These are phyloP conservation scores for Botryotinia convoluta DNA, from an alignment of 2,329 filamentous ascomycete genomes.

Conservation along the genomic window DNA sequence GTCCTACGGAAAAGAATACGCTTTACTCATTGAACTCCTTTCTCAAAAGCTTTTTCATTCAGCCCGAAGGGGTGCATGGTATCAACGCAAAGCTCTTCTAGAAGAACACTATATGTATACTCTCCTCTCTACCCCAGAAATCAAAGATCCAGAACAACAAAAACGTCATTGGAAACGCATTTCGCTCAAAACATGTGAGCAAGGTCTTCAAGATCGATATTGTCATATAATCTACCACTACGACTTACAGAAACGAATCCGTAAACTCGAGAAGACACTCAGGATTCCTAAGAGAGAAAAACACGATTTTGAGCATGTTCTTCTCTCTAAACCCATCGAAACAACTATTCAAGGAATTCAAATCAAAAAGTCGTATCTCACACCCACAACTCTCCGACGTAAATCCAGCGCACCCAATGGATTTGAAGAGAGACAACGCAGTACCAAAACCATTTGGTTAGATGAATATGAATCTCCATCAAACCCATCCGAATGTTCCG, in stretches of 20 bases:
- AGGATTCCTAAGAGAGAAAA: constrained; percentile 81
- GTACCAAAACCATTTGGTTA: constrained; percentile 81
- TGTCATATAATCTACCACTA: constrained; percentile 94
- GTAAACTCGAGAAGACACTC: constrained; percentile 82
- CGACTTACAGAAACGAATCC: constrained; percentile 89
- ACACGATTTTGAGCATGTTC: constrained; percentile 88
- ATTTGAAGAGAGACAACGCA: constrained; percentile 41
- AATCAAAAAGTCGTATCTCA: constrained; percentile 58
- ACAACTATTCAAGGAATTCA: constrained; percentile 75
- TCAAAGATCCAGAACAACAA: constrained; percentile 51
- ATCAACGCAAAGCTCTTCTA: constrained; percentile 87
- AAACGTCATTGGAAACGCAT: constrained; percentile 81
- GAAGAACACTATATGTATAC: constrained; percentile 93
- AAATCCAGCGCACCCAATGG: constrained; percentile 12
- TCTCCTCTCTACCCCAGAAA: constrained; percentile 39
- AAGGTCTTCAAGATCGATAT: constrained; percentile 79
- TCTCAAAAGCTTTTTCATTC: constrained; percentile 80
- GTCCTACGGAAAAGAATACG: constrained; percentile 73
- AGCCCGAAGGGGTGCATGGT: constrained; percentile 84
- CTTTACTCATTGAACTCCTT: constrained; percentile 71
- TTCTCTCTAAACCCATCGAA: constrained; percentile 71
- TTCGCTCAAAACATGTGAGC: constrained; percentile 78
- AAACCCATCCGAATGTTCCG: constrained; percentile 69
- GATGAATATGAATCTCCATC: constrained; percentile 63
- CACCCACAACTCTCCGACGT: constrained; percentile 27